These are phyloP conservation scores for Penicillium sp. DNA, from an alignment of 2,329 filamentous ascomycete genomes.

Conservation along the genomic window DNA sequence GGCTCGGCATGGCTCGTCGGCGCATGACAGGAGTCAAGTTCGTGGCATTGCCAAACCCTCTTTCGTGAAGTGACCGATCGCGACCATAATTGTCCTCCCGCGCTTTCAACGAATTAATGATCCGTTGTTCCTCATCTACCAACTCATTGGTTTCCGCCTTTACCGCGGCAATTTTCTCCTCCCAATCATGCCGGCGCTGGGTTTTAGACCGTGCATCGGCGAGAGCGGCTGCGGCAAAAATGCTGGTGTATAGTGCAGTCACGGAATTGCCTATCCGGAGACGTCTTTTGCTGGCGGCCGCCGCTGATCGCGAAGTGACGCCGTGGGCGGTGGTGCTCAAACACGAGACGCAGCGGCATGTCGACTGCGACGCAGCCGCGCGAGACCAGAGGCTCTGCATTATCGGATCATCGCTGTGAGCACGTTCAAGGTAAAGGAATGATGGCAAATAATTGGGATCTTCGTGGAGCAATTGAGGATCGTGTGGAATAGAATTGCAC, in stretches of 20 bases:
- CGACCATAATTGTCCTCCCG: slow-evolving; percentile 19
- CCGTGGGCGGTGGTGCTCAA: slow-evolving; percentile 33
- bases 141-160: slow-evolving; percentile 39
- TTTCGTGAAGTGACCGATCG: slow-evolving; percentile 20
- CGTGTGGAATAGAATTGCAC: slow-evolving; percentile 7
- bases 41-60: slow-evolving; percentile 23
- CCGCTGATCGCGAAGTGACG: slow-evolving; percentile 32
- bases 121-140: slow-evolving; percentile 36
- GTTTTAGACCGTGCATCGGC: slow-evolving; percentile 39
- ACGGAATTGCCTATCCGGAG: slow-evolving; percentile 41
- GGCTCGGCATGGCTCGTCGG: slow-evolving; percentile 10
- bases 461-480: slow-evolving; percentile 1
- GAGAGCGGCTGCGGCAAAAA: slow-evolving; percentile 40
- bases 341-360: slow-evolving; percentile 41
- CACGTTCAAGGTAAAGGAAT: not conserved
- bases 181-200: slow-evolving; percentile 37
- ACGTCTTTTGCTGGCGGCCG: slow-evolving; percentile 35
- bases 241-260: slow-evolving; percentile 42
- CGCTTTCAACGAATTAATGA: slow-evolving; percentile 30
- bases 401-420: slow-evolving; percentile 31
- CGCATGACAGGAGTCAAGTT: slow-evolving; percentile 6
- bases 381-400: slow-evolving; percentile 45
- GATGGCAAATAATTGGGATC: slow-evolving; percentile 10
- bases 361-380: slow-evolving; percentile 33
- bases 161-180: slow-evolving; percentile 40